Evolutionary conservation across 306 rosid genomes (phyloP).

Genomic region (Vigna unguiculata): DNA sequence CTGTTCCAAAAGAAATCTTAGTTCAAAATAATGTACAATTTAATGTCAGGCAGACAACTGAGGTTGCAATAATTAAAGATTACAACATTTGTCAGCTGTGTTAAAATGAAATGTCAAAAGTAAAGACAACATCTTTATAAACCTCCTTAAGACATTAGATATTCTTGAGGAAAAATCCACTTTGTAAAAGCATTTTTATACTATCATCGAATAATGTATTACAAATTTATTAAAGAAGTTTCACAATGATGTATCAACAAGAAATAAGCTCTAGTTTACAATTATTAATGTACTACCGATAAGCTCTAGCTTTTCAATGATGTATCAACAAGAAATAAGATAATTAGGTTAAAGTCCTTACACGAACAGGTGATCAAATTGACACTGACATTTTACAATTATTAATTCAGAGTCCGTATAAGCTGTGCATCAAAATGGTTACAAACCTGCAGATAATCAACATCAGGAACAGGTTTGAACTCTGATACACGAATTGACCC

Average conservation of each 20-base stretch:
- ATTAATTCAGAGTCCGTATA: neutral
- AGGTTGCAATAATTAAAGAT: conserved; percentile 24
- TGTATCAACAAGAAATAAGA: neutral
- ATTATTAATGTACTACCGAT: neutral
- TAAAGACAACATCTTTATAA: conserved; percentile 12
- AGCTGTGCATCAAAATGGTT: conserved; percentile 12
- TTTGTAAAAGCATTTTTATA: neutral
- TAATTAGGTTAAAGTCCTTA: neutral
- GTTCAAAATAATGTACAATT: conserved; percentile 12
- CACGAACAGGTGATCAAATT: neutral
- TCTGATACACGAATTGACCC: conserved; percentile 65
- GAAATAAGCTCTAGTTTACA: no score
- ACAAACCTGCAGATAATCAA: conserved; percentile 92
- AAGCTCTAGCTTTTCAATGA: neutral
- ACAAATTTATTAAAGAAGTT: conserved; percentile 10
- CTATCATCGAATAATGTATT: neutral
- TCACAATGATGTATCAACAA: neutral
- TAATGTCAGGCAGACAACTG: conserved; percentile 19
- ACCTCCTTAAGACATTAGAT: neutral
- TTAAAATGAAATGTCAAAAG: conserved; percentile 14
- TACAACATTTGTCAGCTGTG: conserved; percentile 4
- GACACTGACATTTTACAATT: neutral
- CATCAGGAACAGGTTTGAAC: conserved; percentile 80
- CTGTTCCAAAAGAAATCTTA: conserved; percentile 51
- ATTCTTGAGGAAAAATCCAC: neutral